Conservation (phyloP, 139 green algal species). For the Picochlorum sp. region DNA sequence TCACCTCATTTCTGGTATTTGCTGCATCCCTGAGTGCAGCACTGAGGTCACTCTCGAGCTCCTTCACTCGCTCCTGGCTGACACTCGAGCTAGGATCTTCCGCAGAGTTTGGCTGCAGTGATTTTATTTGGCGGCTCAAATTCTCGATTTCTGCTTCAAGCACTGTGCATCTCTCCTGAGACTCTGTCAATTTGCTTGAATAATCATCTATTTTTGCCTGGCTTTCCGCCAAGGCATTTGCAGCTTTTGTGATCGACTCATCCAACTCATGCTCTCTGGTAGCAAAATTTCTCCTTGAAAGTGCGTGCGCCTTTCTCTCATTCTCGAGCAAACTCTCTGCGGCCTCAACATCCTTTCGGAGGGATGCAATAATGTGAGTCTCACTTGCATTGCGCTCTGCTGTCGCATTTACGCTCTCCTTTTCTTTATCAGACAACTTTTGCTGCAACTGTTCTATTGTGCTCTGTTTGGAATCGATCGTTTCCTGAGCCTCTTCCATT, state of each 20-base stretch:
- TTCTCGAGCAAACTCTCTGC: slow-evolving; percentile 48
- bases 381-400: slow-evolving; percentile 32
- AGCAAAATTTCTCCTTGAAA: slow-evolving; percentile 26
- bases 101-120: slow-evolving; percentile 1
- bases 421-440: slow-evolving; percentile 12
- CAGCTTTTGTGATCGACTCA: slow-evolving; percentile 33
- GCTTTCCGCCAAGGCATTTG: slow-evolving; percentile 36
- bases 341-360: slow-evolving; percentile 41
- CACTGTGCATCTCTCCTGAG: slow-evolving; percentile 20
- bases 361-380: slow-evolving; percentile 28
- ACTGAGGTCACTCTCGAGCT: slow-evolving; percentile 9
- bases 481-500: neutral
- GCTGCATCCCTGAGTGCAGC: slow-evolving; percentile 6
- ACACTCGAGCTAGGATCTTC: neutral
- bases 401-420: neutral
- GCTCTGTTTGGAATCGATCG: slow-evolving; percentile 10
- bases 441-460: slow-evolving; percentile 12
- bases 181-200: slow-evolving; percentile 2
- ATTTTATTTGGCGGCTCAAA: slow-evolving; percentile 6
- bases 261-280: slow-evolving; percentile 50
- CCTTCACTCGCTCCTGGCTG: slow-evolving; percentile 12
- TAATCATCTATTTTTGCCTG: slow-evolving; percentile 41
- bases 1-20: slow-evolving; percentile 10
- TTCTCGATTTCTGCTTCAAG: slow-evolving; percentile 25
- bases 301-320: slow-evolving; percentile 39